These are phyloP conservation scores for Biancaea sappan DNA, from an alignment of 306 rosid genomes.

Conservation along the genomic window DNA sequence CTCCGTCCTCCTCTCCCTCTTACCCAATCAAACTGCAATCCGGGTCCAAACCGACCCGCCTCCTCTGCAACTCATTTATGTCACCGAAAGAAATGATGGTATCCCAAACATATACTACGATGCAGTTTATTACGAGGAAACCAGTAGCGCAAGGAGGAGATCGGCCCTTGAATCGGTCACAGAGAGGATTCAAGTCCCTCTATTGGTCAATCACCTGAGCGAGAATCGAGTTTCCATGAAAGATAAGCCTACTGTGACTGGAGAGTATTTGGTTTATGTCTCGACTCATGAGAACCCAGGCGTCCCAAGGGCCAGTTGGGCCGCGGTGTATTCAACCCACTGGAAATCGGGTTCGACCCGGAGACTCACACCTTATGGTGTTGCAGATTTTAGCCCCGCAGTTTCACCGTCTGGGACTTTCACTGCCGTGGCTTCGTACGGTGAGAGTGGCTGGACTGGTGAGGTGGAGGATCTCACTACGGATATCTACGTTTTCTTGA, in stretches of 20 bases:
- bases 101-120: constrained; percentile 62
- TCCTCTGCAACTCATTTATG: constrained; percentile 59
- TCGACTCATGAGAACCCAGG: constrained; percentile 77
- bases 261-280: constrained; percentile 56
- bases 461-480: constrained; percentile 83
- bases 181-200: constrained; percentile 61
- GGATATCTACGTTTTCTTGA: constrained; percentile 65
- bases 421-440: constrained; percentile 90
- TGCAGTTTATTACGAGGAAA: constrained; percentile 35
- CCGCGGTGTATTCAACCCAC: constrained; percentile 80
- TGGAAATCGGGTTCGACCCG: constrained; percentile 60
- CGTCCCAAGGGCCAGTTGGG: constrained; percentile 64
- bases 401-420: constrained; percentile 75
- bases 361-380: constrained; percentile 68
- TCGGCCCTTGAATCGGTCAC: constrained; percentile 46
- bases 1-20: constrained; percentile 30
- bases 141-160: constrained; percentile 14
- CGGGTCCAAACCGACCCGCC: constrained; percentile 29
- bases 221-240: constrained; percentile 56
- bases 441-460: constrained; percentile 70
- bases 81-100: constrained; percentile 74
- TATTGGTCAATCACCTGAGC: constrained; percentile 25
- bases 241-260: constrained; percentile 64
- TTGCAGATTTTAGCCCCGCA: constrained; percentile 86
- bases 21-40: constrained; percentile 36